Percentiles rank a stretch among this genome's conserved stretches.
Evolutionary conservation across 2,329 filamentous ascomycete genomes (phyloP).

Genomic region (Didymellaceae sp.): DNA sequence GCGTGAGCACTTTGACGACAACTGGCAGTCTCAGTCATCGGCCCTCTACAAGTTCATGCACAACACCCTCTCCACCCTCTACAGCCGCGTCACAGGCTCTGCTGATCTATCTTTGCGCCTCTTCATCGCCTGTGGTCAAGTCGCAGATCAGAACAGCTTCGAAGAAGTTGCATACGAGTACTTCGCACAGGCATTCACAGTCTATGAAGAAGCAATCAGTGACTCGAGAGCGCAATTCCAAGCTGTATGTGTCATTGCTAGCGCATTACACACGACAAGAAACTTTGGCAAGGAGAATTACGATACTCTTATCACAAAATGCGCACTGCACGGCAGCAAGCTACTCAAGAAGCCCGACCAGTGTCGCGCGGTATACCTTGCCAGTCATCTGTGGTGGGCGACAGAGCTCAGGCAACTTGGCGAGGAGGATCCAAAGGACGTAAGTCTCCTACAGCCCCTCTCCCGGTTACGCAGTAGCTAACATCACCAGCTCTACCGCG

Average conservation of each 20-base stretch:
- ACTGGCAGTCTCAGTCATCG: conserved; percentile 75
- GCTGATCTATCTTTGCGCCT: conserved; percentile 88
- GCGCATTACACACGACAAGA: conserved; percentile 83
- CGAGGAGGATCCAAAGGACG: conserved; percentile 81
- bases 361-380: conserved; percentile 93
- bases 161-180: conserved; percentile 98
- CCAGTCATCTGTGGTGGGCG: conserved; percentile 98
- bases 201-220: conserved; percentile 95
- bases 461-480: conserved; percentile 7
- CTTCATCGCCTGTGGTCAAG: conserved; percentile 90
- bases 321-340: conserved; percentile 94
- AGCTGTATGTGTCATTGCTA: conserved; percentile 92
- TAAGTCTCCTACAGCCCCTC: conserved; percentile 55
- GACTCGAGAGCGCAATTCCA: conserved; percentile 98
- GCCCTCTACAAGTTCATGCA: conserved; percentile 96
- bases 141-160: conserved; percentile 87
- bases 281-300: conserved; percentile 98
- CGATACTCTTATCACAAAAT: conserved; percentile 97
- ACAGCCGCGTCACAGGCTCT: conserved; percentile 83
- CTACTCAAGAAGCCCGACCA: conserved; percentile 97
- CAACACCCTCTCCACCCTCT: conserved; percentile 82
- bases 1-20: conserved; percentile 84
- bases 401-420: conserved; percentile 78
- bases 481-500: conserved; percentile 75
- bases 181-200: conserved; percentile 96